Evolutionary conservation across 495 filamentous ascomycete genomes (phyloP).

Genomic region (Apodospora peruviana): DNA sequence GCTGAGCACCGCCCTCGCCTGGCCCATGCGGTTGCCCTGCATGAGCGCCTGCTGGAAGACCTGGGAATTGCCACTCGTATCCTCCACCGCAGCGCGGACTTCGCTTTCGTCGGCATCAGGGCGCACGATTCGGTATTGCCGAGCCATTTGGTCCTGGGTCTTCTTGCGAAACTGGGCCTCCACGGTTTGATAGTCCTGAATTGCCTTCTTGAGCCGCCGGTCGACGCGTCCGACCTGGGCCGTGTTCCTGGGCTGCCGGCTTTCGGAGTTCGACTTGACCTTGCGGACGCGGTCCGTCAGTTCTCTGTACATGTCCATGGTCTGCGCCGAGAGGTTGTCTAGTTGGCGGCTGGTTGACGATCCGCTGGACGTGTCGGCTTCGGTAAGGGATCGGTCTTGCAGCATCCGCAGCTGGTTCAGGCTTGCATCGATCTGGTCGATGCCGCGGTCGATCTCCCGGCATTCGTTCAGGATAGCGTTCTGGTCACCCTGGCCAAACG

Average conservation of each 20-base stretch:
- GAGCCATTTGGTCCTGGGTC: slow-evolving; percentile 72
- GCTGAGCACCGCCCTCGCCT: slow-evolving; percentile 69
- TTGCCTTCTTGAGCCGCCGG: slow-evolving; percentile 68
- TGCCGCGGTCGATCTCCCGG: slow-evolving; percentile 66
- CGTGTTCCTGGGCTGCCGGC: slow-evolving; percentile 59
- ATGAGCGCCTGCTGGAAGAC: slow-evolving; percentile 79
- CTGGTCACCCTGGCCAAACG: slow-evolving; percentile 47
- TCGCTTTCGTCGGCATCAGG: slow-evolving; percentile 80
- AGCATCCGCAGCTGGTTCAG: slow-evolving; percentile 53
- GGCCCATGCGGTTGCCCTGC: slow-evolving; percentile 66
- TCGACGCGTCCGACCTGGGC: slow-evolving; percentile 76
- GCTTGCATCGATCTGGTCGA: slow-evolving; percentile 66
- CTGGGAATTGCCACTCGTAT: slow-evolving; percentile 58
- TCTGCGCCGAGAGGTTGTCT: slow-evolving; percentile 57
- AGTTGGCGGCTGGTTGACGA: slow-evolving; percentile 52
- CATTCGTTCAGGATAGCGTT: slow-evolving; percentile 80
- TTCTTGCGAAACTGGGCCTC: slow-evolving; percentile 73
- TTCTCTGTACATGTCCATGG: slow-evolving; percentile 72
- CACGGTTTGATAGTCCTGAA: slow-evolving; percentile 71
- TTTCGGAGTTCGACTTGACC: slow-evolving; percentile 74
- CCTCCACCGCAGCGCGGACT: slow-evolving; percentile 68
- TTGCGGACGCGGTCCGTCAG: slow-evolving; percentile 68
- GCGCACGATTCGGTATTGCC: slow-evolving; percentile 84
- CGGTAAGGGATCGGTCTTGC: slow-evolving; percentile 54
- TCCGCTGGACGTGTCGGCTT: slow-evolving; percentile 48